These are phyloP conservation scores for Verticillium zaregamsianum DNA, from an alignment of 2,329 filamentous ascomycete genomes.

Conservation along the genomic window DNA sequence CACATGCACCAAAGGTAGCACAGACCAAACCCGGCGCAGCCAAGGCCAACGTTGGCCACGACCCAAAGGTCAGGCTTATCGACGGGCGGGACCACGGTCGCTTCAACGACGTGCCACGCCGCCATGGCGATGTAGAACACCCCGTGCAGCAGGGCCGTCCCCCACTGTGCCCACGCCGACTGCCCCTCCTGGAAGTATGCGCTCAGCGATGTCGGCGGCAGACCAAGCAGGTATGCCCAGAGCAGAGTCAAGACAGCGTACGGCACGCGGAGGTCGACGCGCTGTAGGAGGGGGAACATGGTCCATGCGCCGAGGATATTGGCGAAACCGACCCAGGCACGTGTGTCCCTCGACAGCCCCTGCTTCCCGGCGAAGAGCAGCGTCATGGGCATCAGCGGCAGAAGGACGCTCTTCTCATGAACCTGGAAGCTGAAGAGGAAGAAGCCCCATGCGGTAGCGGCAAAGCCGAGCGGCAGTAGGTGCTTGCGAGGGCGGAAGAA, in stretches of 20 bases:
- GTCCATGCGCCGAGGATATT: slow-evolving; percentile 90
- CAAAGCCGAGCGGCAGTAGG: slow-evolving; percentile 74
- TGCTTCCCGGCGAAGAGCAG: slow-evolving; percentile 74
- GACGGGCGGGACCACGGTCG: slow-evolving; percentile 61
- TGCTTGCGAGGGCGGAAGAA: slow-evolving; percentile 74
- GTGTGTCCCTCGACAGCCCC: slow-evolving; percentile 69
- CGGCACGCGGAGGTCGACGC: slow-evolving; percentile 79
- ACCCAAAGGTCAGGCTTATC: slow-evolving; percentile 93
- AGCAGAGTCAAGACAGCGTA: slow-evolving; percentile 81
- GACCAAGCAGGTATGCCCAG: slow-evolving; percentile 86
- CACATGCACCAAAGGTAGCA: slow-evolving; percentile 91
- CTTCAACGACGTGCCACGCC: slow-evolving; percentile 75
- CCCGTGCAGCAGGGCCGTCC: slow-evolving; percentile 66
- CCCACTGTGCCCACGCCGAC: slow-evolving; percentile 45
- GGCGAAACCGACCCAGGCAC: slow-evolving; percentile 94
- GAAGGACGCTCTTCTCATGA: slow-evolving; percentile 93
- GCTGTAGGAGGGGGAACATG: slow-evolving; percentile 83
- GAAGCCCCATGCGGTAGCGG: slow-evolving; percentile 89
- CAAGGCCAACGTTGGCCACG: slow-evolving; percentile 82
- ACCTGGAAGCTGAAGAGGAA: slow-evolving; percentile 98
- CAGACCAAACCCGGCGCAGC: slow-evolving; percentile 77
- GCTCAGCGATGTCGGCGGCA: slow-evolving; percentile 72
- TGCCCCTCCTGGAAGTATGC: slow-evolving; percentile 58
- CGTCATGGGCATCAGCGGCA: slow-evolving; percentile 92
- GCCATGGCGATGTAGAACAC: slow-evolving; percentile 74